Conservation (phyloP, 1,284 basidiomycete species). For the Coniferiporia sulphurascens region DNA sequence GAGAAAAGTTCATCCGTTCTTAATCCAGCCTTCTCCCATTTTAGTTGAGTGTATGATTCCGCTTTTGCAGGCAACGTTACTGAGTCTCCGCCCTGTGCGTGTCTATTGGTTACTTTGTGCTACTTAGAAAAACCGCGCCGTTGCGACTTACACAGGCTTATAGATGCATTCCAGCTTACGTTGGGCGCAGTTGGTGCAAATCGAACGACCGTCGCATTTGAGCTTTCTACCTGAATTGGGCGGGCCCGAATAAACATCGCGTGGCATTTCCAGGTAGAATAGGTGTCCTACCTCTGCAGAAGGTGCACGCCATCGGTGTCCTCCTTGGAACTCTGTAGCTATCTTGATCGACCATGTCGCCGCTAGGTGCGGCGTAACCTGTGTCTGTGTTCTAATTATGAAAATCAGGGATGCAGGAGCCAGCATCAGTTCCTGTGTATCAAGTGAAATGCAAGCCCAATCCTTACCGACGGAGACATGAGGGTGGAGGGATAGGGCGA, state of each 20-base stretch:
- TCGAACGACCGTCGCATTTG: slow-evolving; percentile 20
- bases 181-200: slow-evolving; percentile 19
- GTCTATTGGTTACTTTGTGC: background rate
- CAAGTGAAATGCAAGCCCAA: background rate
- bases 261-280: no score
- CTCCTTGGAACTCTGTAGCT: slow-evolving; percentile 17
- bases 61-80: background rate
- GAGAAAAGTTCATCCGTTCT: background rate
- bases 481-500: background rate
- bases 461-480: background rate
- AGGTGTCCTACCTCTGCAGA: slow-evolving; percentile 18
- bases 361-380: background rate
- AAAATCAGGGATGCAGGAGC: background rate
- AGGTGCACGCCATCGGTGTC: slow-evolving; percentile 21
- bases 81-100: background rate
- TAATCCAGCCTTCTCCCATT: background rate
- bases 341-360: slow-evolving; percentile 9
- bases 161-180: slow-evolving; percentile 19
- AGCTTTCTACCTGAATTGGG: slow-evolving; percentile 17
- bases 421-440: background rate
- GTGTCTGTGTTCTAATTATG: background rate
- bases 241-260: background rate
- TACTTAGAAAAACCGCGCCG: background rate
- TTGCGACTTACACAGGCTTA: slow-evolving; percentile 18
- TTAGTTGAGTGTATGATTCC: background rate